Conservation (phyloP, 139 green algal species). For the Chlamydomonas sp. region DNA sequence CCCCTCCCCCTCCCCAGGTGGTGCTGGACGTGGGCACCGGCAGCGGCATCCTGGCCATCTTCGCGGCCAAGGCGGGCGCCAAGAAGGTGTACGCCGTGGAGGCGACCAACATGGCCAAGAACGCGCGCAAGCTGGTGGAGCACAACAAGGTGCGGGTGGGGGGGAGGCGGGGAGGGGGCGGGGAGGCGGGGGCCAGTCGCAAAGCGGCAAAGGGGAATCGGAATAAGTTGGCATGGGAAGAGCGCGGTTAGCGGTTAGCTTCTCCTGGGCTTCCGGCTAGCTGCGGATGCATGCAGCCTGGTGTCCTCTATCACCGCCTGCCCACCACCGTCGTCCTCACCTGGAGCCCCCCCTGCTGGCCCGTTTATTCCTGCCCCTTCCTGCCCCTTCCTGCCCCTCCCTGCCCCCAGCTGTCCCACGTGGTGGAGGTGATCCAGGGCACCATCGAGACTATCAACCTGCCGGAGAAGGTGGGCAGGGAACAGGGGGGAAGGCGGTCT, state of each 20-base stretch:
- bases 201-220: not conserved
- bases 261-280: too few relatives aligned
- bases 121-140: constrained; percentile 82
- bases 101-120: constrained; percentile 92
- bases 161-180: not conserved
- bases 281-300: not conserved
- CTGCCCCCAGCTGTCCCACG: constrained; percentile 62
- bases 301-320: not conserved
- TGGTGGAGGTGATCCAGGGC: constrained; percentile 95
- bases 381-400: not conserved
- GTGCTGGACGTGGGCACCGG: constrained; percentile 98
- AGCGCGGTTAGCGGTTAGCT: not conserved
- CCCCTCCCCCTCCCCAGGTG: constrained; percentile 56
- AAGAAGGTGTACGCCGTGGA: constrained; percentile 89
- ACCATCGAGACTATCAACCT: constrained; percentile 93
- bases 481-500: not conserved
- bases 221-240: too few relatives aligned
- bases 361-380: not conserved
- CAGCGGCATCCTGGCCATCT: constrained; percentile 96
- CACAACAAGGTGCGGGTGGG: constrained; percentile 79
- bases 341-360: not conserved
- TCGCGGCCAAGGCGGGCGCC: constrained; percentile 87
- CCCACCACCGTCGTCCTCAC: not conserved
- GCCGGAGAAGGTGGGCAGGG: constrained; percentile 89
- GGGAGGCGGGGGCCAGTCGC: not conserved